Base-by-base conservation (phyloP, 352 stramenopile genomes). In the Vaucheria bursata region DNA sequence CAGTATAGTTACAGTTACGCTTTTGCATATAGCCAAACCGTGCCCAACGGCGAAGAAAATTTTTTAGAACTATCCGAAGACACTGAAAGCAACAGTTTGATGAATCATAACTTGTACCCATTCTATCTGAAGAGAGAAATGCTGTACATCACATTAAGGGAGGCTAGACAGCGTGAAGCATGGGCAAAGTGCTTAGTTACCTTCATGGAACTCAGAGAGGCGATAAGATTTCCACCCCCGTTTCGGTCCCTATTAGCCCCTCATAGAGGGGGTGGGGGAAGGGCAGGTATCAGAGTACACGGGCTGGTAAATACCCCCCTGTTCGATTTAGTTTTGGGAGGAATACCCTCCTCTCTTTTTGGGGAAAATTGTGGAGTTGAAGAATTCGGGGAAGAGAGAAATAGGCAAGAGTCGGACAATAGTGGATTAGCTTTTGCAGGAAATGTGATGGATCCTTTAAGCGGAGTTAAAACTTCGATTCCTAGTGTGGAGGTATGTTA, bases 401-500 rank as follows among this genome's bases (percentile, higher is more conserved):
- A 35, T 31, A 3, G 33, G 50, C 12, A 64, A 52, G 77, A 74
- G 77, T 6, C 53, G 40, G 18, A 72, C 59, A 38, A 69, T 4
- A 18, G 59, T 4, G 59, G 18, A 18, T 29, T 4, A 8, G 59
- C 67, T 31, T 82, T 82, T 45, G 77, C 76, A 33, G 69, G 45
- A 37, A 64, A 29, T 31, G 52, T 69, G 18, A 59, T 73, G 71
- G 76, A 81, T n/a, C 35, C 45, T 35, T 68, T 81, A 72, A 50
- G 50, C 25, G 77, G 70, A 4, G 71, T 82, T 25, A 81, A 32
- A 34, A 74, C 77, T 0, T 37, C 77, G 8, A 82, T 82, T 45
- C 69, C 77, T 33, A 37, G 70, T 18, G 77, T 82, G 7, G 77
- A 82, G 77, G 76, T 81, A 39, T 74, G 67, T 50, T 36, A 18